These are phyloP conservation scores for Hypoxylon sp. DNA, from an alignment of 2,329 filamentous ascomycete genomes.

Conservation along the genomic window DNA sequence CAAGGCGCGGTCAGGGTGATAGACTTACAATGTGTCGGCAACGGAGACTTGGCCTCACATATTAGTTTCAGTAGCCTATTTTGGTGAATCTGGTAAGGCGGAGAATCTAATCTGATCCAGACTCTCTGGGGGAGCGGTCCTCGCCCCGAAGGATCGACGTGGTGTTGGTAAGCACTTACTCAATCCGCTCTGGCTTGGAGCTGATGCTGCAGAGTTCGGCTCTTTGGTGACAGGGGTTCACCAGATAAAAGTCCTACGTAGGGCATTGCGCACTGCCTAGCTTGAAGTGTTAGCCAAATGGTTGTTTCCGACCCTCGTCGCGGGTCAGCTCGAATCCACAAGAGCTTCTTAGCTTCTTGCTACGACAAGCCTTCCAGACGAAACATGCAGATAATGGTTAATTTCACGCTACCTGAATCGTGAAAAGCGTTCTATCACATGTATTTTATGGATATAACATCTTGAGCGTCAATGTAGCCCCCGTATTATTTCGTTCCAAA, in stretches of 20 bases:
- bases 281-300: neutral
- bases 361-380: neutral
- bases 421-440: neutral
- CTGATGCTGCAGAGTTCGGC: neutral
- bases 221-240: neutral
- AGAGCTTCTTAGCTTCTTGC: neutral
- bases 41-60: neutral
- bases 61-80: neutral
- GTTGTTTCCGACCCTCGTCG: neutral
- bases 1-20: neutral
- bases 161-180: slow-evolving; percentile 32
- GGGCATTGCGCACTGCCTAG: too few species aligned
- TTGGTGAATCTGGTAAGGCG: neutral
- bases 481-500: too few species aligned
- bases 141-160: slow-evolving; percentile 10
- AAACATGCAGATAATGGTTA: neutral
- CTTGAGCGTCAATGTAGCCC: neutral
- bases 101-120: neutral
- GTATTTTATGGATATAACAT: neutral
- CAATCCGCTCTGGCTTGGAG: slow-evolving; percentile 4
- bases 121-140: neutral
- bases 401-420: neutral
- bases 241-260: neutral
- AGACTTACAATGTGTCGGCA: neutral
- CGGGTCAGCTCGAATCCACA: neutral